Evolutionary conservation across 208 protist genomes (phyloP), one percentile per base, ranked within the genome.

Genomic region (Novymonas esmeraldas): DNA sequence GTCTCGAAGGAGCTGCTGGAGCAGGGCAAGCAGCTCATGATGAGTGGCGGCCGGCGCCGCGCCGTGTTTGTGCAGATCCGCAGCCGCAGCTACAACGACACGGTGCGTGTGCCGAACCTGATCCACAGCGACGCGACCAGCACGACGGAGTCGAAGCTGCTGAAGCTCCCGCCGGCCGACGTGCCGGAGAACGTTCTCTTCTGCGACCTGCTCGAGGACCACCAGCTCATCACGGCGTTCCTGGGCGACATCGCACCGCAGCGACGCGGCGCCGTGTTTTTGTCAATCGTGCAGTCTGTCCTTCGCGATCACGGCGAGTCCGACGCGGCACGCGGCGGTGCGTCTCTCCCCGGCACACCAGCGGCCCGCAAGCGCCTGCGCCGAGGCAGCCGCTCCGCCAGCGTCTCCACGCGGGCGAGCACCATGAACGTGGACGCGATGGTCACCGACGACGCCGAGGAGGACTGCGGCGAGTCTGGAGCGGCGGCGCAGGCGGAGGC

Each of bases 1-100:
- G 70, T 87, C 24, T 65, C 79, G 24, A 59, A 66, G 49, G 68
- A 81, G 49, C 57, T 78, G 54, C 80, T 95, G 20, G 83, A 92
- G 59, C 73, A 91, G 58, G 82, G 79, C 34, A 76, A 76, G 62
- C 80, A 83, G 59, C 78, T 90, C 38, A 90, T 92, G 82, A 75
- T 86, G 54, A 77, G 76, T 51, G 82, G 82, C 5, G 82, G 84
- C 42, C 70, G 79, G 22, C 73, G 85, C 50, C 72, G 89, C 26
- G 84, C 89, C 18, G 81, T 95, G 5, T 95, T 95, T 75, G 76
- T 95, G 55, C 86, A 95, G 48, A 90, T 95, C 52, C 76, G 84
- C 58, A 85, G 82, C 54, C 64, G 83, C 55, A 57, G 66, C 36
- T 73, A 87, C 70, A 81, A 61, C 48, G 87, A 94, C 57, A 89